Percentiles rank a stretch among this genome's conserved stretches.
These are phyloP conservation scores for Chloranthus sessilifolius DNA, from an alignment of 164 flowering plant genomes.

Conservation along the genomic window DNA sequence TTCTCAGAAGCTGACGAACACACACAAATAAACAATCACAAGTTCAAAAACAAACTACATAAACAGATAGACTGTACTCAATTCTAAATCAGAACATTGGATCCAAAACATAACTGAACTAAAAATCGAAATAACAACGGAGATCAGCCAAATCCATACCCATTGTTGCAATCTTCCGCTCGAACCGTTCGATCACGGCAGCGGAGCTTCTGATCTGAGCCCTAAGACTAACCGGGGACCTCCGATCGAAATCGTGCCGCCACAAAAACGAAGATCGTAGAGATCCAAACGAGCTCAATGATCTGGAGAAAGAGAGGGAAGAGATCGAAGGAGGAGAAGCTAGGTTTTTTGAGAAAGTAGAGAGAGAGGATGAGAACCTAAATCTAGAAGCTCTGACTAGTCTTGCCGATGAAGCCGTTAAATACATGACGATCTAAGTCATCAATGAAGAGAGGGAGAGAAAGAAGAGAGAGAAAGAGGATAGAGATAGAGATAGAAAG, in stretches of 20 bases:
- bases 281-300: conserved; percentile 22
- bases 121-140: not conserved
- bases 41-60: not conserved
- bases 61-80: too few species aligned
- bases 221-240: conserved; percentile 52
- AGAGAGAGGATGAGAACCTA: conserved; percentile 22
- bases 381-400: conserved; percentile 22
- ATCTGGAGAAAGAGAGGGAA: conserved; percentile 14
- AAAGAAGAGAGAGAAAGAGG: not conserved
- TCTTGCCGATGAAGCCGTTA: conserved; percentile 13
- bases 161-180: conserved; percentile 50
- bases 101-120: not conserved
- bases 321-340: conserved; percentile 12
- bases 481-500: conserved; percentile 1
- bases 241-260: conserved; percentile 58
- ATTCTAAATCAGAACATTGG: not conserved
- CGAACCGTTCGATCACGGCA: conserved; percentile 43
- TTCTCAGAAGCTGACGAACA: conserved; percentile 58
- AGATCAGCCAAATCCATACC: conserved; percentile 11
- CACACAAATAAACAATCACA: conserved; percentile 7
- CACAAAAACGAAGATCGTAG: conserved; percentile 24
- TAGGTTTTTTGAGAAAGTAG: conserved; percentile 15
- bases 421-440: conserved; percentile 25
- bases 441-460: conserved; percentile 3
- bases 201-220: conserved; percentile 57